A percentile compares a stretch with the other conserved stretches of the same genome.
Evolutionary conservation across 495 filamentous ascomycete genomes (phyloP).

Genomic region (Evernia prunastri): DNA sequence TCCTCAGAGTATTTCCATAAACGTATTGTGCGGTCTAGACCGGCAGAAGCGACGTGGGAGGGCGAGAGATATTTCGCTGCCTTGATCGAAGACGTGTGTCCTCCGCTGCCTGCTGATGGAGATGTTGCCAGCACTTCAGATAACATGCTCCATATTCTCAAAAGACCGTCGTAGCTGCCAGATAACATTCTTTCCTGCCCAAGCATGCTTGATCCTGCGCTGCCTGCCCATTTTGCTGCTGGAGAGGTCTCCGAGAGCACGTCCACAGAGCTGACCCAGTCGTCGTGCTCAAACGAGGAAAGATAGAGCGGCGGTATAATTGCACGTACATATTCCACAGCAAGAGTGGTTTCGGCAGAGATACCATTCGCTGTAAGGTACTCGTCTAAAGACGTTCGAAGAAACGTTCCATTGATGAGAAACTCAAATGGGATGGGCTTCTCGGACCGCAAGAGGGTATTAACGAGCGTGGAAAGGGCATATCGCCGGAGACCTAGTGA

Average conservation of each 20-base stretch:
- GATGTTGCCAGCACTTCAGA: constrained; percentile 71
- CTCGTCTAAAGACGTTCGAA: constrained; percentile 80
- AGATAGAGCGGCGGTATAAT: constrained; percentile 80
- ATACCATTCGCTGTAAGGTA: constrained; percentile 81
- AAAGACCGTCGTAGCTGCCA: constrained; percentile 79
- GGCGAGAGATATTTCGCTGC: constrained; percentile 72
- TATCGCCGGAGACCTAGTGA: constrained; percentile 71
- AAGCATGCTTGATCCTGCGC: constrained; percentile 34
- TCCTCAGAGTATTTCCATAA: constrained; percentile 79
- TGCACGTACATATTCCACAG: constrained; percentile 87
- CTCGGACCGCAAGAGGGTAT: constrained; percentile 74
- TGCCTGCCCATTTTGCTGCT: constrained; percentile 50
- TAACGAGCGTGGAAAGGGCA: constrained; percentile 86
- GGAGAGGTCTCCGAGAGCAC: constrained; percentile 62
- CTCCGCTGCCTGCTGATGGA: constrained; percentile 51
- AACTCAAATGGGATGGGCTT: constrained; percentile 91
- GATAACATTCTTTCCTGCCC: constrained; percentile 73
- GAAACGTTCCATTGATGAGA: constrained; percentile 82
- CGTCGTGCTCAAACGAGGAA: constrained; percentile 87
- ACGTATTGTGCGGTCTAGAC: constrained; percentile 74
- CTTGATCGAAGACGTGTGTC: constrained; percentile 71
- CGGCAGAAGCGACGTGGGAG: constrained; percentile 67
- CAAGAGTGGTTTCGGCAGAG: constrained; percentile 76
- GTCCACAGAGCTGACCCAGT: constrained; percentile 94
- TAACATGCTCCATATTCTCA: constrained; percentile 83